A percentile compares a stretch with the other conserved stretches of the same genome.
Conservation (phyloP, 257 asterid species). For the Solanum ossicruentum region DNA sequence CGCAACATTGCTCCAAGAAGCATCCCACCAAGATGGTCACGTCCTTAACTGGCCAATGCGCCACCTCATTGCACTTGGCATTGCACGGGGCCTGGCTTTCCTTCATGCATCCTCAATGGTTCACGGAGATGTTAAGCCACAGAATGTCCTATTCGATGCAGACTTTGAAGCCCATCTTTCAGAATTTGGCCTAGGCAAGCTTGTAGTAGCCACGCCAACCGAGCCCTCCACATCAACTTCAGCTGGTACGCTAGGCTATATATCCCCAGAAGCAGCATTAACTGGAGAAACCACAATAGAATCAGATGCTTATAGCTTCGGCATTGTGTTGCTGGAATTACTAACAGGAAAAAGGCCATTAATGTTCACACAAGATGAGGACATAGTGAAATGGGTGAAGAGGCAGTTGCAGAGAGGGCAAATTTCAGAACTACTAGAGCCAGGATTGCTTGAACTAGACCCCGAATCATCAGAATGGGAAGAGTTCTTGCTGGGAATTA, state of each 20-base stretch:
- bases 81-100: slow-evolving; percentile 53
- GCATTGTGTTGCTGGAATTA: slow-evolving; percentile 53
- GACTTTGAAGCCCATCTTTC: slow-evolving; percentile 72
- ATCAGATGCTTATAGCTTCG: slow-evolving; percentile 63
- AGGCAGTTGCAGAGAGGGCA: slow-evolving; percentile 62
- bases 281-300: slow-evolving; percentile 31
- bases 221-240: slow-evolving; percentile 44
- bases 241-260: slow-evolving; percentile 51
- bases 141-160: slow-evolving; percentile 55
- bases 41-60: slow-evolving; percentile 77
- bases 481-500: slow-evolving; percentile 64
- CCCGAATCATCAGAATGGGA: slow-evolving; percentile 85
- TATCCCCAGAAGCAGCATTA: slow-evolving; percentile 39
- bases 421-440: slow-evolving; percentile 55
- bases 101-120: slow-evolving; percentile 43
- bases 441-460: slow-evolving; percentile 61
- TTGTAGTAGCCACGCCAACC: slow-evolving; percentile 13
- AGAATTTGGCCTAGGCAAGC: slow-evolving; percentile 56
- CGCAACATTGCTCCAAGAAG: slow-evolving; percentile 56
- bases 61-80: slow-evolving; percentile 62
- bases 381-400: slow-evolving; percentile 68
- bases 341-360: slow-evolving; percentile 61
- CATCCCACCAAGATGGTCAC: slow-evolving; percentile 71
- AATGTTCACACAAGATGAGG: slow-evolving; percentile 61
- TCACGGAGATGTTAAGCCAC: slow-evolving; percentile 65